phyloP scores from a whole-genome alignment of 441 rosid species.

The Erysimum pusillum region DNA sequence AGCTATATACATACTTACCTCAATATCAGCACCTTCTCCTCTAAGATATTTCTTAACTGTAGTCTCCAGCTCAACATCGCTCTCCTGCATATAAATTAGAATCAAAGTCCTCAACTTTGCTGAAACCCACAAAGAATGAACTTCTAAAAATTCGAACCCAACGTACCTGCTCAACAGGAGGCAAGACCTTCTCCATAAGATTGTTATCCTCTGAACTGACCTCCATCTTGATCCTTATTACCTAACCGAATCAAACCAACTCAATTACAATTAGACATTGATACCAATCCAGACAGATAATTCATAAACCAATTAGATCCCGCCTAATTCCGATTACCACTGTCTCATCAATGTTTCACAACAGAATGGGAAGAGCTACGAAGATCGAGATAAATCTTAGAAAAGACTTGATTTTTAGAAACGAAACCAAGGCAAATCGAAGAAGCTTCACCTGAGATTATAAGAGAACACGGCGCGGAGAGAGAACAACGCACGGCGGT shows the following conservation, averaged over 20 bases:
- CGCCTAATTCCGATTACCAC: not conserved
- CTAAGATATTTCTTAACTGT: slow-evolving; percentile 76
- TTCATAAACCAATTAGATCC: not conserved
- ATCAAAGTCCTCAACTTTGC: not conserved
- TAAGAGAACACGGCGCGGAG: slow-evolving; percentile 11
- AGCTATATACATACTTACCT: slow-evolving; percentile 50
- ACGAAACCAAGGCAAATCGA: slow-evolving; percentile 21
- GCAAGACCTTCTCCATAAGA: slow-evolving; percentile 40
- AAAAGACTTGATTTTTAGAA: not conserved
- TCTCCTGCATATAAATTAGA: slow-evolving; percentile 53
- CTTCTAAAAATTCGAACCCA: not conserved
- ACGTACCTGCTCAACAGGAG: slow-evolving; percentile 56
- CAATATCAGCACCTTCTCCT: slow-evolving; percentile 82
- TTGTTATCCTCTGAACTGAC: slow-evolving; percentile 45
- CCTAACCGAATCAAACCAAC: slow-evolving; percentile 18
- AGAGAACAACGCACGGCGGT: slow-evolving; percentile 20
- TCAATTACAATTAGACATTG: not conserved
- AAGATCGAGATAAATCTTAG: slow-evolving; percentile 11
- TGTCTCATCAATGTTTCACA: slow-evolving; percentile 7
- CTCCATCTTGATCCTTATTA: slow-evolving; percentile 46
- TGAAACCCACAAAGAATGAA: slow-evolving; percentile 6
- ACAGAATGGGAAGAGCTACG: not conserved
- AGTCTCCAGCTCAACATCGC: slow-evolving; percentile 62
- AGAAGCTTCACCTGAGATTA: slow-evolving; percentile 31
- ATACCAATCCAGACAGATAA: not conserved